phyloP scores from a whole-genome alignment of 257 asterid species.

The Anisodus tanguticus region DNA sequence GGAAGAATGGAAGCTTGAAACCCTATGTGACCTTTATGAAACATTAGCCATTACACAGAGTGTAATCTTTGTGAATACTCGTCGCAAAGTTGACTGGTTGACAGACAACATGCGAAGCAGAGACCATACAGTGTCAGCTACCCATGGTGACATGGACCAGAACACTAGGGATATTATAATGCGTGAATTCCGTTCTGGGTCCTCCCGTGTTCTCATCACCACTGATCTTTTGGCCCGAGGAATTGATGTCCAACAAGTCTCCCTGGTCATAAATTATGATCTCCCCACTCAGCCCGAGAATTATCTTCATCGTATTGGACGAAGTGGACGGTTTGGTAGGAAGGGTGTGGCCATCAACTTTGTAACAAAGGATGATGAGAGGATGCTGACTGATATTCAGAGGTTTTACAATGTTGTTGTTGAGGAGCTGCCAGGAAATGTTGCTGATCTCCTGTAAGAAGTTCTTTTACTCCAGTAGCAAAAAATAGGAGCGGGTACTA shows the following conservation, averaged over 20 bases:
- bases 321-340: neutral
- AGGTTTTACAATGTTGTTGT: neutral
- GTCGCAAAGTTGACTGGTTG: slow-evolving; percentile 34
- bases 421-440: neutral
- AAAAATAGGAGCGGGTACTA: neutral
- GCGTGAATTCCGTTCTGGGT: slow-evolving; percentile 37
- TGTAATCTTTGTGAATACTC: slow-evolving; percentile 35
- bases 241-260: slow-evolving; percentile 36
- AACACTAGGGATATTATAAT: slow-evolving; percentile 34
- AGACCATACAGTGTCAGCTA: slow-evolving; percentile 37
- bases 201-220: slow-evolving; percentile 36
- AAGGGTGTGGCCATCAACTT: slow-evolving; percentile 9
- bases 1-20: slow-evolving; percentile 35
- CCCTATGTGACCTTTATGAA: slow-evolving; percentile 31
- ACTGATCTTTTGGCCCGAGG: slow-evolving; percentile 38
- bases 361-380: neutral
- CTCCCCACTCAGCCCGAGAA: neutral
- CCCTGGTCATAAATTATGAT: slow-evolving; percentile 33
- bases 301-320: neutral
- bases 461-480: neutral
- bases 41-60: slow-evolving; percentile 35
- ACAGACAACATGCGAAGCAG: slow-evolving; percentile 33
- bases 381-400: neutral
- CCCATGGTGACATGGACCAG: slow-evolving; percentile 36
- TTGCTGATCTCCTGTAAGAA: neutral